Conservation (phyloP, 2,329 filamentous ascomycete species). For the Calonectria hawksworthii region DNA sequence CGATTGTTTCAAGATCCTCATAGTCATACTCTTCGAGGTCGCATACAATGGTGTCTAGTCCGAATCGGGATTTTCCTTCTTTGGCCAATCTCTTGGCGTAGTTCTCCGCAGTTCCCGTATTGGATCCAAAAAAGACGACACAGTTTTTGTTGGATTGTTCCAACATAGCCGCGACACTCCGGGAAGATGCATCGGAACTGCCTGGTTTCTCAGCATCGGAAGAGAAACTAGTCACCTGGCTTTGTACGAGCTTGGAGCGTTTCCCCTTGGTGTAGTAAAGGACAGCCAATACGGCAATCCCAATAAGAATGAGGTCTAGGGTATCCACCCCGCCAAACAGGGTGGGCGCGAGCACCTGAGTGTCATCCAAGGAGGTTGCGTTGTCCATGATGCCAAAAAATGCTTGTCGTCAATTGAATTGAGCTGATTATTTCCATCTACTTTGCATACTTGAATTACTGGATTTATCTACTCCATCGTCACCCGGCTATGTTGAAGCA, state of each 20-base stretch:
- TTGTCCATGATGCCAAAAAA: not conserved
- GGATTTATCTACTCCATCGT: conserved; percentile 14
- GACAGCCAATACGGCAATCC: not conserved
- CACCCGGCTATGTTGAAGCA: not conserved
- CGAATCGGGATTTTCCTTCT: conserved; percentile 96
- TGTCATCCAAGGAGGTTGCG: not conserved
- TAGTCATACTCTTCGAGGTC: conserved; percentile 98
- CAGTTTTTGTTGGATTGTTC: conserved; percentile 96
- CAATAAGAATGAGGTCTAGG: conserved; percentile 9
- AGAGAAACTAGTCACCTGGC: not conserved
- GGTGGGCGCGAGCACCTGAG: not conserved
- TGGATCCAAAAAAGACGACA: conserved; percentile 97
- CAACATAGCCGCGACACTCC: conserved; percentile 95
- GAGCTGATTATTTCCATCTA: not conserved
- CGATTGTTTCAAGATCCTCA: conserved; percentile 90
- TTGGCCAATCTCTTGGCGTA: conserved; percentile 97
- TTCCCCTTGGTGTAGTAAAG: conserved; percentile 10
- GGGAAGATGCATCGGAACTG: conserved; percentile 54
- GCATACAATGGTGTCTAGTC: conserved; percentile 97
- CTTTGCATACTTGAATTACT: not conserved
- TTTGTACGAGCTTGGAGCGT: not conserved
- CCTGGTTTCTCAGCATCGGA: conserved; percentile 8
- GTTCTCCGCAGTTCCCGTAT: conserved; percentile 98
- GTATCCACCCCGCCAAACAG: conserved; percentile 4
- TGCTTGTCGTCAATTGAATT: not conserved